A percentile compares a stretch with the other conserved stretches of the same genome.
These are phyloP conservation scores for Dryas alaskensis DNA, from an alignment of 306 rosid genomes.

Conservation along the genomic window DNA sequence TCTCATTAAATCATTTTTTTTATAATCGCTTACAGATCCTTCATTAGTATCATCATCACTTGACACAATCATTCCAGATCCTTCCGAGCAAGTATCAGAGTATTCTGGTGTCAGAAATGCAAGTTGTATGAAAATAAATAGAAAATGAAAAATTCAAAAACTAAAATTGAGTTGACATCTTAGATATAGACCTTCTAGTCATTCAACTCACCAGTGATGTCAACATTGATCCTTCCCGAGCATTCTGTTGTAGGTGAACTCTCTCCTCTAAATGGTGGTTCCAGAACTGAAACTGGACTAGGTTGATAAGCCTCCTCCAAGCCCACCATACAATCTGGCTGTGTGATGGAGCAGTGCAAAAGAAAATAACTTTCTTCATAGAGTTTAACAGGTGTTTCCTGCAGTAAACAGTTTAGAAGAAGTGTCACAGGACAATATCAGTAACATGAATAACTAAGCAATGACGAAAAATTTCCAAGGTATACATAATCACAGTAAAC, in stretches of 20 bases:
- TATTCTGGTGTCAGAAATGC: slow-evolving; percentile 49
- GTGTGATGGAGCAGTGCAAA: slow-evolving; percentile 36
- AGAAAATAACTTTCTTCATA: slow-evolving; percentile 37
- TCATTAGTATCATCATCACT: slow-evolving; percentile 65
- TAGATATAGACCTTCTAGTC: slow-evolving; percentile 3
- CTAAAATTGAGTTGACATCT: slow-evolving; percentile 10
- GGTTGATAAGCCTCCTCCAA: slow-evolving; percentile 51
- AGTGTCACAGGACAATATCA: background rate
- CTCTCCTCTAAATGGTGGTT: slow-evolving; percentile 46
- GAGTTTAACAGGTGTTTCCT: slow-evolving; percentile 42
- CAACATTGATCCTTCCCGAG: slow-evolving; percentile 23
- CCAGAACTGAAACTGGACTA: slow-evolving; percentile 80
- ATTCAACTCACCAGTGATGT: slow-evolving; percentile 42
- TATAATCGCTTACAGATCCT: slow-evolving; percentile 30
- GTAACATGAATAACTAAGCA: background rate
- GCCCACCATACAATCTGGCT: slow-evolving; percentile 36
- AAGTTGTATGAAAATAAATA: slow-evolving; percentile 14
- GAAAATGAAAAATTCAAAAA: slow-evolving; percentile 14
- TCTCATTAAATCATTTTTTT: slow-evolving; percentile 36
- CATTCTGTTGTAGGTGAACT: slow-evolving; percentile 29
- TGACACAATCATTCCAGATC: slow-evolving; percentile 57
- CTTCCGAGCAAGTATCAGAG: slow-evolving; percentile 56
- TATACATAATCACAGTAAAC: background rate
- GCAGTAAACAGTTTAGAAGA: slow-evolving; percentile 26
- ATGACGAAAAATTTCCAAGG: background rate